Conservation (phyloP, 2,329 filamentous ascomycete genomes). For the Talaromyces sp. region DNA sequence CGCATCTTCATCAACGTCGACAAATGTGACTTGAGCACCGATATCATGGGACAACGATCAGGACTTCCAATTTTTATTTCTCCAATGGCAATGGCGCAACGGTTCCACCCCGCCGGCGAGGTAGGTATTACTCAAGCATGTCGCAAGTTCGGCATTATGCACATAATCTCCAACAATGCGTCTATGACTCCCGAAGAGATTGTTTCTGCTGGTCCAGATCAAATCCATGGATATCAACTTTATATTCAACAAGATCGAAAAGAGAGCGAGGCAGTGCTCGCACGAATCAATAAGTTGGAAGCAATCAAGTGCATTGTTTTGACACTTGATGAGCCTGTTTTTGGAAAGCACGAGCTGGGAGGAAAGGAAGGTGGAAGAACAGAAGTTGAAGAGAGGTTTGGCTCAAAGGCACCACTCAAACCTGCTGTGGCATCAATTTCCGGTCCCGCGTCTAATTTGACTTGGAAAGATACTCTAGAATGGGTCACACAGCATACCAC, state of each 20-base stretch:
- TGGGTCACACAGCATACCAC: conserved; percentile 81
- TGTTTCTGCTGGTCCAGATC: conserved; percentile 64
- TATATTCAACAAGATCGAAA: conserved; percentile 82
- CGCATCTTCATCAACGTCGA: conserved; percentile 85
- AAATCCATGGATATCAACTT: conserved; percentile 91
- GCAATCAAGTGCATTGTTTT: conserved; percentile 80
- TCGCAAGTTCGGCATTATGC: conserved; percentile 71
- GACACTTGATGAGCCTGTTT: conserved; percentile 87
- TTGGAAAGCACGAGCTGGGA: conserved; percentile 80
- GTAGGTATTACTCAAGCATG: conserved; percentile 78
- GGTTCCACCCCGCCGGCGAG: conserved; percentile 82
- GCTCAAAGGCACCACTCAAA: conserved; percentile 56
- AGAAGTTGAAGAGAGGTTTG: conserved; percentile 55
- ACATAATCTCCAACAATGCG: conserved; percentile 88
- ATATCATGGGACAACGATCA: conserved; percentile 69
- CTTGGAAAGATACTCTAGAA: conserved; percentile 75
- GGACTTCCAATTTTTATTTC: conserved; percentile 77
- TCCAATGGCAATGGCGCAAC: conserved; percentile 84
- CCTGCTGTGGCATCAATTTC: conserved; percentile 77
- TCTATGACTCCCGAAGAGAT: conserved; percentile 92
- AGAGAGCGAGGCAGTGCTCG: conserved; percentile 78
- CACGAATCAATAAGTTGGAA: conserved; percentile 68
- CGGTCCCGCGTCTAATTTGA: conserved; percentile 81
- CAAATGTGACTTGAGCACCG: conserved; percentile 71
- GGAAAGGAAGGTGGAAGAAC: neutral